phyloP scores from a whole-genome alignment of 2,329 filamentous ascomycete genomes.

The Emydomyces testavorans region DNA sequence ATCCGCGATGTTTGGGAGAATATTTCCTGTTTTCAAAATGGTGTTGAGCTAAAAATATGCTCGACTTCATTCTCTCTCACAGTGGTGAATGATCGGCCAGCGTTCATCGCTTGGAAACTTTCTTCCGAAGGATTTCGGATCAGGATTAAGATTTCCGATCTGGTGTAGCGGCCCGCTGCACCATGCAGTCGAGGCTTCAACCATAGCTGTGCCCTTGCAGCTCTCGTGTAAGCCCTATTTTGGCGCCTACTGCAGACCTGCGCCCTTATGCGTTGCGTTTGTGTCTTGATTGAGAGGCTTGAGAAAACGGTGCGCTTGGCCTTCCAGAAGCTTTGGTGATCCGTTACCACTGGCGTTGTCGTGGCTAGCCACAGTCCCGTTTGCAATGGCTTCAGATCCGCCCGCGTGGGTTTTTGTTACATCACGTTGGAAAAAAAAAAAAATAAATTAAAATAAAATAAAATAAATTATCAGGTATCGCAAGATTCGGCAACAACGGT shows the following conservation, averaged over 20 bases:
- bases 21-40: too few species aligned
- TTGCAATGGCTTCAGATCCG: constrained; percentile 6
- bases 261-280: constrained; percentile 7
- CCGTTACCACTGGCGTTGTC: neutral
- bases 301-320: constrained; percentile 1
- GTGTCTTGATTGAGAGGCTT: neutral
- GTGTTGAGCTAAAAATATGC: neutral
- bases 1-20: neutral
- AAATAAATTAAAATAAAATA: neutral
- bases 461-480: neutral
- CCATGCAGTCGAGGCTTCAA: constrained; percentile 7
- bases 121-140: neutral
- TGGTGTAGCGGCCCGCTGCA: neutral
- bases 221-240: neutral
- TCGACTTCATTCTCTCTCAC: neutral
- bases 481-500: constrained; percentile 5
- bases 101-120: neutral
- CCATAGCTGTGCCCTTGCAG: constrained; percentile 1
- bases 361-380: constrained; percentile 1
- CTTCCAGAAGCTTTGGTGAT: constrained; percentile 7
- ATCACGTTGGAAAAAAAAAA: constrained; percentile 3
- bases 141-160: neutral
- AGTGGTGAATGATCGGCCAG: neutral
- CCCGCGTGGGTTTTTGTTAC: constrained; percentile 5
- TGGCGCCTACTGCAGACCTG: neutral